Conservation (phyloP, 176 grass and related monocot species). For the Metroxylon sagu region DNA sequence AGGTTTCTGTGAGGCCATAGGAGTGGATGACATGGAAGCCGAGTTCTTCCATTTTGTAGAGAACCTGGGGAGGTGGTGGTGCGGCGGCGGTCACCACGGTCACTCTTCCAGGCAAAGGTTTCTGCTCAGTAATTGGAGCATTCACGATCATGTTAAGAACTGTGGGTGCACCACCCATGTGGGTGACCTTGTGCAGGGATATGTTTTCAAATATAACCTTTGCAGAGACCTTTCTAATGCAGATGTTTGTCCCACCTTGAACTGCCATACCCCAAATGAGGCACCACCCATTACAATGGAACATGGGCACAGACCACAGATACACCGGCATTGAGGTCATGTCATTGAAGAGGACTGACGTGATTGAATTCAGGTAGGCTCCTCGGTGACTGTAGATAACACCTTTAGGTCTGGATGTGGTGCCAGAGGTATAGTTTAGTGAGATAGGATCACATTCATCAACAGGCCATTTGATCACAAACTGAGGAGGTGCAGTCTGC, state of each 20-base stretch:
- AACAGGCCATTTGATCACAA: conserved; percentile 36
- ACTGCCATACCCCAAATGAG: conserved; percentile 56
- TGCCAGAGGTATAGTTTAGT: conserved; percentile 82
- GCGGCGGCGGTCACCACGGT: conserved; percentile 52
- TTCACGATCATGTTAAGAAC: conserved; percentile 70
- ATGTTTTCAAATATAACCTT: conserved; percentile 45
- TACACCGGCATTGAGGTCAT: conserved; percentile 47
- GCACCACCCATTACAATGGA: conserved; percentile 92
- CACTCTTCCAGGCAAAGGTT: conserved; percentile 25
- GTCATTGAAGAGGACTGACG: conserved; percentile 34
- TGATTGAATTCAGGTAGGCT: conserved; percentile 52
- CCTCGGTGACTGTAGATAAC: conserved; percentile 74
- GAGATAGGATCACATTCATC: conserved; percentile 73
- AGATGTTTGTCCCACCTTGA: conserved; percentile 65
- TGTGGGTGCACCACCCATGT: conserved; percentile 71
- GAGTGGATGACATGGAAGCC: conserved; percentile 58
- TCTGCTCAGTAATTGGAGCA: conserved; percentile 22
- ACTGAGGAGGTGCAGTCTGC: conserved; percentile 8
- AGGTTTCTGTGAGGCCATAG: conserved; percentile 88
- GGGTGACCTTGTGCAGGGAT: conserved; percentile 25
- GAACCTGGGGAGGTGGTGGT: conserved; percentile 45
- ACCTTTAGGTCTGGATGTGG: conserved; percentile 70
- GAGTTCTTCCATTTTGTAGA: conserved; percentile 58
- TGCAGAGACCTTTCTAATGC: conserved; percentile 41
- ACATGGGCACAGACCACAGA: conserved; percentile 84